Base-by-base conservation (phyloP, 2,329 filamentous ascomycete species). In the Ascomycota sp. region DNA sequence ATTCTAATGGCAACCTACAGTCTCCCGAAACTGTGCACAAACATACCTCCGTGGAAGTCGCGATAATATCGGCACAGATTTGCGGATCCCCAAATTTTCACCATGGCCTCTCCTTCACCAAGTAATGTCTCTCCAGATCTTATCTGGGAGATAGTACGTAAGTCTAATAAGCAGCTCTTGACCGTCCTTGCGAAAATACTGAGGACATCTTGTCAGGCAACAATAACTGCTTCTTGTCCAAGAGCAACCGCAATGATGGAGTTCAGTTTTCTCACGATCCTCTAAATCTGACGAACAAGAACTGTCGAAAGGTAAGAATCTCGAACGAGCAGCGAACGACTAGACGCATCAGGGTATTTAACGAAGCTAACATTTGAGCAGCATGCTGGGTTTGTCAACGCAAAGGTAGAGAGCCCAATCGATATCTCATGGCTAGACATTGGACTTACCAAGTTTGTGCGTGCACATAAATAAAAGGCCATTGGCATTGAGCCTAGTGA, bases 61-160 rank as follows among this genome's bases (percentile, higher is more conserved):
- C 17, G 22, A 28, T 20, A 34, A 30, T 19, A 33, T n/a, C 25
- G 28, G 31, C 34, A 33, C 32, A 32, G 30, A 34, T 37, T 39
- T 35, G 33, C 36, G 44, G 45, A 46, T 40, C 43, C 38, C 39
- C 48, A 43, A 43, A 49, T 46, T 56, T 33, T 38, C 15, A 70
- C 57, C 58, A 69, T 70, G 63, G 55, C 58, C 44, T 52, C 53
- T 48, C 64, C 47, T 59, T 56, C 48, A 35, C 63, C 69, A 46
- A 57, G 73, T 48, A 81, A 83, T 66, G 67, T 92, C 53, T 91
- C 83, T 57, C 61, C 75, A 53, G 85, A 94, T 63, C 69, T 94
- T 49, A 64, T 93, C 68, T 95, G 86, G 86, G 77, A 86, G 71
- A 64, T 91, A 59, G 75, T 76, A 69, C 81, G 85, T 94, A 75